Conservation (phyloP, 495 filamentous ascomycete genomes). For the Podospora bellae-mahoneyi region DNA sequence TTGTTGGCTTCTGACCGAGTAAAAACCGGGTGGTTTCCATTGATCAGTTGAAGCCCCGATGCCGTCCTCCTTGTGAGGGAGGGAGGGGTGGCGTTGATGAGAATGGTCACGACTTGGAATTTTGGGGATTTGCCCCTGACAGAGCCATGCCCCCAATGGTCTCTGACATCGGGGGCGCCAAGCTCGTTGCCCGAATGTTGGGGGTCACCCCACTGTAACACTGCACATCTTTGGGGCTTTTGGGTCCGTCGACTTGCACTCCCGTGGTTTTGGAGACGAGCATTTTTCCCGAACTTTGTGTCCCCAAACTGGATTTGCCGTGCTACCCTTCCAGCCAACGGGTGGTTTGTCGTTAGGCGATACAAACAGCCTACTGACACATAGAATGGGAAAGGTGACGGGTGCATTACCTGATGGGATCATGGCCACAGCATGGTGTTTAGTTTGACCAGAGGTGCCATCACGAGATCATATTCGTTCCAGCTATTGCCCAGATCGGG, state of each 20-base stretch:
- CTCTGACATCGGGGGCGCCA: background rate
- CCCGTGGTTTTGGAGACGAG: background rate
- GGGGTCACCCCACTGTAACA: background rate
- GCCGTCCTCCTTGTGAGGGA: background rate
- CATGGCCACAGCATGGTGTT: background rate
- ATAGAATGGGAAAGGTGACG: background rate
- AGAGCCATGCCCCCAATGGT: background rate
- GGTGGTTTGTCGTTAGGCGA: conserved; percentile 1
- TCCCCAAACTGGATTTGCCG: background rate
- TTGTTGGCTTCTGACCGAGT: background rate
- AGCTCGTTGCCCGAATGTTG: background rate
- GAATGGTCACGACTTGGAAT: background rate
- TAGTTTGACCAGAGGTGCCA: background rate
- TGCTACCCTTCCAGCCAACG: background rate
- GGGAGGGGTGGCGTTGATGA: background rate
- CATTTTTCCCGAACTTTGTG: conserved; percentile 3
- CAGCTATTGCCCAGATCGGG: background rate
- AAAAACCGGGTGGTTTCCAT: background rate
- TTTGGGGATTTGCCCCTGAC: background rate
- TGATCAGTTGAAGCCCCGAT: background rate
- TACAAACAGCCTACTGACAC: conserved; percentile 9
- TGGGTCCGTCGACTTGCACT: background rate
- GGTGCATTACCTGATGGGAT: conserved; percentile 1
- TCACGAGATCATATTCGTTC: background rate
- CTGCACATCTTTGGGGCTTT: background rate